Percentiles rank a stretch among this genome's conserved stretches.
phyloP scores from a whole-genome alignment of 1,284 basidiomycete genomes.

The Amylostereum areolatum region DNA sequence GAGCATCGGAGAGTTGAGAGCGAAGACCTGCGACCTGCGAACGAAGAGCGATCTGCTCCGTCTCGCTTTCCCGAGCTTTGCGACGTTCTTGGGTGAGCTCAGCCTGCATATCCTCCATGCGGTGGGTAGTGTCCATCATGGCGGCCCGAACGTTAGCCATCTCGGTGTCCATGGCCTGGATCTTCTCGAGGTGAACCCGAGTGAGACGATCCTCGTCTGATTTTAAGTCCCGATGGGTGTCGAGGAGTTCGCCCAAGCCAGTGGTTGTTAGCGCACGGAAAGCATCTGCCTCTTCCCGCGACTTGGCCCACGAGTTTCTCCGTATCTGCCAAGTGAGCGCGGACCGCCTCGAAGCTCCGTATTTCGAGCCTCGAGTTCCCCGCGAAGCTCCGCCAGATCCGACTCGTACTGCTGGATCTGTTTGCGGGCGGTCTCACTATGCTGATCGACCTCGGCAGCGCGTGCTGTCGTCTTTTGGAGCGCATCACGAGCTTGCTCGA shows the following conservation, averaged over 20 bases:
- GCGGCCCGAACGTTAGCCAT: conserved; percentile 66
- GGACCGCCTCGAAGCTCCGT: conserved; percentile 70
- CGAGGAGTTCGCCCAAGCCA: conserved; percentile 78
- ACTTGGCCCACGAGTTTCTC: conserved; percentile 86
- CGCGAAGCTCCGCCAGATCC: conserved; percentile 72
- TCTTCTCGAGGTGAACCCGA: conserved; percentile 74
- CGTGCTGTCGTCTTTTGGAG: conserved; percentile 72
- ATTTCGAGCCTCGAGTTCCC: conserved; percentile 70
- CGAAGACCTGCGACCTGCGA: conserved; percentile 78
- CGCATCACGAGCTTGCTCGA: conserved; percentile 82
- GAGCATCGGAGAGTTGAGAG: conserved; percentile 66
- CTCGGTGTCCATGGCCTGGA: conserved; percentile 78
- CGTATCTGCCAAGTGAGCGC: conserved; percentile 61
- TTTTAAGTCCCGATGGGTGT: conserved; percentile 74
- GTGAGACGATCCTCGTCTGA: conserved; percentile 72
- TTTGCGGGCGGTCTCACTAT: conserved; percentile 65
- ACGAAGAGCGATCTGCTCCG: conserved; percentile 64
- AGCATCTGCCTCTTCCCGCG: conserved; percentile 85
- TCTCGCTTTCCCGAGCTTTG: conserved; percentile 62
- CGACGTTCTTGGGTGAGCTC: conserved; percentile 70
- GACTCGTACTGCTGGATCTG: conserved; percentile 65
- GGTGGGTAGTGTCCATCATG: conserved; percentile 71
- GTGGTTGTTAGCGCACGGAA: conserved; percentile 81
- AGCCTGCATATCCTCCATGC: conserved; percentile 62
- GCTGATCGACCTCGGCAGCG: conserved; percentile 76